Evolutionary conservation across 768 basidiomycete genomes (phyloP).

Genomic region (Tulasnella sp.): DNA sequence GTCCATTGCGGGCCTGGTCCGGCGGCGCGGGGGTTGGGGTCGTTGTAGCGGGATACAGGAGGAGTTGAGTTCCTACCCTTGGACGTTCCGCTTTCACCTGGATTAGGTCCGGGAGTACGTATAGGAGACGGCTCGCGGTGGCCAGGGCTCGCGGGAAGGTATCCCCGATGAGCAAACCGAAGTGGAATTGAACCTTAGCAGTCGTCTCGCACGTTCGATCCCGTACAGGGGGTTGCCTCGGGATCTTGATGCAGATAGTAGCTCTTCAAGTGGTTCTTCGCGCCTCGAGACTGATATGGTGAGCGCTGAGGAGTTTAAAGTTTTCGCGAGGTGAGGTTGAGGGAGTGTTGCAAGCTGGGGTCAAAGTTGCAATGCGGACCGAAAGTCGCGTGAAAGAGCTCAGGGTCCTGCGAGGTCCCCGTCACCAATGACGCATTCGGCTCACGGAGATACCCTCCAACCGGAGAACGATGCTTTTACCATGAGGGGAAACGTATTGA

Average conservation of each 20-base stretch:
- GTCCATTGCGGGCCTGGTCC: conserved; percentile 1
- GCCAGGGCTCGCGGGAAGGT: not conserved
- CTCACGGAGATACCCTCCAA: not conserved
- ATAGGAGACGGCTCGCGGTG: not conserved
- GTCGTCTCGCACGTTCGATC: not conserved
- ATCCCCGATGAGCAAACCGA: not conserved
- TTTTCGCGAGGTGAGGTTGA: not conserved
- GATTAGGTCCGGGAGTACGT: not conserved
- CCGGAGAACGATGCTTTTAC: not conserved
- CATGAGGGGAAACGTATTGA: no score
- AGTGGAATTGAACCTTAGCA: not conserved
- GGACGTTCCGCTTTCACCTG: not conserved
- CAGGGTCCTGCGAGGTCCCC: not conserved
- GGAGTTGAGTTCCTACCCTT: not conserved
- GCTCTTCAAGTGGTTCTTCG: not conserved
- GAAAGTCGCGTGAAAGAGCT: conserved; percentile 4
- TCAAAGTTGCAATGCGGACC: not conserved
- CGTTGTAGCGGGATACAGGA: not conserved
- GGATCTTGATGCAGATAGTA: not conserved
- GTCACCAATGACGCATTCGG: not conserved
- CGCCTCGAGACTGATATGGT: not conserved
- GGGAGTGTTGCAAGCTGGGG: not conserved
- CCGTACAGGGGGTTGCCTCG: not conserved
- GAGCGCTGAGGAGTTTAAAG: not conserved
- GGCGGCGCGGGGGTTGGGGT: not conserved